Percentiles rank a stretch among this genome's conserved stretches.
Evolutionary conservation across 2,329 filamentous ascomycete genomes (phyloP).

Genomic region (Drechslerella stenobrocha): DNA sequence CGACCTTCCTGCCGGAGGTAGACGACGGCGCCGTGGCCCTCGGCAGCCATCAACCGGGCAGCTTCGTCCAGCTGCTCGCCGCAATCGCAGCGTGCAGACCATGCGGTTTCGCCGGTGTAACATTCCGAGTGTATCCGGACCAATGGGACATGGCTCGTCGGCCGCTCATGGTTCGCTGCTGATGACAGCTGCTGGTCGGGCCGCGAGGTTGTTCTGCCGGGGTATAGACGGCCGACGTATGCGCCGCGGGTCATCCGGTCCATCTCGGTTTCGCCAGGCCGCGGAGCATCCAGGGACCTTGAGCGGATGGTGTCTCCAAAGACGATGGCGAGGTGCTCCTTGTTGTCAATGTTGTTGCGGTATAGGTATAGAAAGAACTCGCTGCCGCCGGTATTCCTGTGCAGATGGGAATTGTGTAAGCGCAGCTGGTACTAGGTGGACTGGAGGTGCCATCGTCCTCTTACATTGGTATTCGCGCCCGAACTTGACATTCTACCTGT

Average conservation of each 20-base stretch:
- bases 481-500: slow-evolving; percentile 87
- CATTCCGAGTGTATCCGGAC: slow-evolving; percentile 97
- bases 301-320: slow-evolving; percentile 85
- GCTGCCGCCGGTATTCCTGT: slow-evolving; percentile 61
- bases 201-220: slow-evolving; percentile 69
- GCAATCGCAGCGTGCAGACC: slow-evolving; percentile 96
- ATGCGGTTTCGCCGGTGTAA: slow-evolving; percentile 97
- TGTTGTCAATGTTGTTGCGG: slow-evolving; percentile 86
- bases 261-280: slow-evolving; percentile 78
- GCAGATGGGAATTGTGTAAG: not conserved
- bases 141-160: slow-evolving; percentile 71
- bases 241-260: slow-evolving; percentile 93
- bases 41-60: slow-evolving; percentile 82
- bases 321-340: slow-evolving; percentile 95
- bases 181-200: not conserved
- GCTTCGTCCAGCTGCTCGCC: slow-evolving; percentile 97
- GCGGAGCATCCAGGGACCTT: slow-evolving; percentile 69
- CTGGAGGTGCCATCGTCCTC: too few relatives aligned
- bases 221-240: slow-evolving; percentile 83
- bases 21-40: slow-evolving; percentile 79
- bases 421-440: too few relatives aligned
- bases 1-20: slow-evolving; percentile 95
- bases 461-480: slow-evolving; percentile 84
- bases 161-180: not conserved
- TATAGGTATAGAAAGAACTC: slow-evolving; percentile 98